Evolutionary conservation across 2,329 filamentous ascomycete genomes (phyloP).

Genomic region (Aureobasidium melanogenum): DNA sequence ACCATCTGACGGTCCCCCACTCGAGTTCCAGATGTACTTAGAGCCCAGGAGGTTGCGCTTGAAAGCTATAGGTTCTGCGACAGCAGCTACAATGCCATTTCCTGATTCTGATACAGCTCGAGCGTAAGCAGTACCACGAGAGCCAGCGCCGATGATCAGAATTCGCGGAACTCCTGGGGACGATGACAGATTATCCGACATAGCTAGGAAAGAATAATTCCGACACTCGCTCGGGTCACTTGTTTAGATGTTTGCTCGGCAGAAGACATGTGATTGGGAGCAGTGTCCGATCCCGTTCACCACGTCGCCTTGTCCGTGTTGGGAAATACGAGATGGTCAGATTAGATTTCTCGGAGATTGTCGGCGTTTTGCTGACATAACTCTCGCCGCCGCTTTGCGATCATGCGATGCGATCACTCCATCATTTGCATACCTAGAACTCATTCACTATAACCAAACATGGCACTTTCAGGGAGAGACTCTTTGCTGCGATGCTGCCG

Average conservation of each 20-base stretch:
- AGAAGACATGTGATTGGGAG: neutral
- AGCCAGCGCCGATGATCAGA: constrained; percentile 74
- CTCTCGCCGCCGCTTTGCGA: neutral
- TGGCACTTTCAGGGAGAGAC: constrained; percentile 1
- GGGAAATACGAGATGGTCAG: neutral
- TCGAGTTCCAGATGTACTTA: constrained; percentile 61
- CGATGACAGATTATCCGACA: neutral
- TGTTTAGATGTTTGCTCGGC: too few relatives aligned
- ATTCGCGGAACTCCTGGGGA: constrained; percentile 40
- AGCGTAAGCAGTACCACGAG: constrained; percentile 67
- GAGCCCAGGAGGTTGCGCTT: constrained; percentile 65
- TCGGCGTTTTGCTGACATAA: constrained; percentile 10
- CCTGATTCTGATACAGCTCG: constrained; percentile 55
- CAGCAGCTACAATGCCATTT: constrained; percentile 61
- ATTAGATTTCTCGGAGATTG: neutral
- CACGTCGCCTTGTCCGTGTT: neutral
- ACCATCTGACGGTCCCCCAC: constrained; percentile 41
- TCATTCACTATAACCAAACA: neutral
- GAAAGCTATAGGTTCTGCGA: constrained; percentile 72
- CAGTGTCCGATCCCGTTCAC: neutral
- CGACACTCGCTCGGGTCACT: too few relatives aligned
- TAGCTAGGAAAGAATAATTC: neutral
- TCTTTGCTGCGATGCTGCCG: constrained; percentile 7
- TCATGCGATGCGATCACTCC: neutral
- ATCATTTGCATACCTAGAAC: neutral